phyloP scores from a whole-genome alignment of 2,329 filamentous ascomycete genomes.

The Pochonia chlamydosporia region DNA sequence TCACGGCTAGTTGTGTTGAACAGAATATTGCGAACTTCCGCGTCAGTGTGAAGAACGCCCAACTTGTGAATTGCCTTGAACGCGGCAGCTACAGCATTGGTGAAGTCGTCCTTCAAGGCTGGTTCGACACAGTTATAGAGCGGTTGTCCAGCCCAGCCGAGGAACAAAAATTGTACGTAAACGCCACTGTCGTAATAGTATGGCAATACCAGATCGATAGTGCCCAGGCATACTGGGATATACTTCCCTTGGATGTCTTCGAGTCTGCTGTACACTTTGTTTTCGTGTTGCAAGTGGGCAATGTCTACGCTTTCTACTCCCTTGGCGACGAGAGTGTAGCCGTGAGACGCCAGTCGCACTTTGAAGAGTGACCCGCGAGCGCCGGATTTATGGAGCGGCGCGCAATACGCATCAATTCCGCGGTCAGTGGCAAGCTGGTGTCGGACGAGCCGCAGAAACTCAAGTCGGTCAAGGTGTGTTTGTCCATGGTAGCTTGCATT shows the following conservation, averaged over 20 bases:
- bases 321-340: slow-evolving; percentile 35
- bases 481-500: slow-evolving; percentile 14
- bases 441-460: slow-evolving; percentile 22
- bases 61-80: slow-evolving; percentile 12
- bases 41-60: slow-evolving; percentile 21
- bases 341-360: slow-evolving; percentile 24
- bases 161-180: slow-evolving; percentile 26
- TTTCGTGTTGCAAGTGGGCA: slow-evolving; percentile 20
- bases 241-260: slow-evolving; percentile 23
- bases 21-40: slow-evolving; percentile 24
- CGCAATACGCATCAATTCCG: slow-evolving; percentile 21
- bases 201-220: slow-evolving; percentile 19
- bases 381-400: slow-evolving; percentile 22
- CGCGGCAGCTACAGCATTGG: slow-evolving; percentile 1
- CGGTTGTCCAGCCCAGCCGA: slow-evolving; percentile 23
- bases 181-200: slow-evolving; percentile 25
- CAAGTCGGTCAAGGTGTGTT: slow-evolving; percentile 15
- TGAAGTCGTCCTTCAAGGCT: slow-evolving; percentile 1
- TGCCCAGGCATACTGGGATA: slow-evolving; percentile 30
- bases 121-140: not conserved
- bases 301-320: slow-evolving; percentile 23
- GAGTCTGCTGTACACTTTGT: slow-evolving; percentile 24
- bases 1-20: slow-evolving; percentile 16
- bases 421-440: slow-evolving; percentile 24
- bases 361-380: slow-evolving; percentile 30